Conservation (phyloP, 495 filamentous ascomycete genomes). For the Penicillium odoratum region DNA sequence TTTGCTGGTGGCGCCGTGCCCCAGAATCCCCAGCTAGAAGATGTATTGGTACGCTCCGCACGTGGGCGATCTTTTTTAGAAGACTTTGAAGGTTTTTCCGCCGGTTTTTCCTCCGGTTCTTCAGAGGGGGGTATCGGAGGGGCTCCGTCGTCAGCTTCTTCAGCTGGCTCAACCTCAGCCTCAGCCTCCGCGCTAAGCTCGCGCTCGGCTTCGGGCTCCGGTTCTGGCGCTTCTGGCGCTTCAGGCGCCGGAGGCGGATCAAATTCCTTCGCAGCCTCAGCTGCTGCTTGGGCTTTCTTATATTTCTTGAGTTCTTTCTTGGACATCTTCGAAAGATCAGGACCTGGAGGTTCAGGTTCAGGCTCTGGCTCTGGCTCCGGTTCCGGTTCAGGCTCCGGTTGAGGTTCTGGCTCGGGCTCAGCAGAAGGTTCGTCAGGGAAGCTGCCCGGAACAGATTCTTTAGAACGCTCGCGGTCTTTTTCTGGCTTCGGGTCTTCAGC, state of each 20-base stretch:
- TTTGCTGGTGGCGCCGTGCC: slow-evolving; percentile 51
- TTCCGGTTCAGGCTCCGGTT: slow-evolving; percentile 5
- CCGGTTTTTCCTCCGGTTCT: slow-evolving; percentile 33
- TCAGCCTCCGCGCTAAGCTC: slow-evolving; percentile 7
- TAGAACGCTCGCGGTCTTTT: slow-evolving; percentile 22
- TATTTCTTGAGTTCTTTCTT: slow-evolving; percentile 34
- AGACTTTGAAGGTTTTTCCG: slow-evolving; percentile 46
- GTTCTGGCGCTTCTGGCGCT: slow-evolving; percentile 20
- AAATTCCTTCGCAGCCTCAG: slow-evolving; percentile 70
- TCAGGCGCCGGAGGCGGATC: slow-evolving; percentile 53
- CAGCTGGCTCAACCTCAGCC: slow-evolving; percentile 8
- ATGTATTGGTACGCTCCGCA: slow-evolving; percentile 49
- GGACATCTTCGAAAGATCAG: slow-evolving; percentile 29
- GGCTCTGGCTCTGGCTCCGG: slow-evolving; percentile 32
- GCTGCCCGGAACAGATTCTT: slow-evolving; percentile 37
- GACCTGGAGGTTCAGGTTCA: slow-evolving; percentile 10
- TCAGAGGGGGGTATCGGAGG: slow-evolving; percentile 55
- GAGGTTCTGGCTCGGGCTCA: slow-evolving; percentile 16
- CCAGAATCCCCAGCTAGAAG: slow-evolving; percentile 61
- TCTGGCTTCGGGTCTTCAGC: slow-evolving; percentile 17
- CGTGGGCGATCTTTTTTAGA: slow-evolving; percentile 61
- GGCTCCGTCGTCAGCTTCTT: slow-evolving; percentile 27
- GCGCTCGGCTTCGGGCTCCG: slow-evolving; percentile 14
- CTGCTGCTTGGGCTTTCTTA: slow-evolving; percentile 34
- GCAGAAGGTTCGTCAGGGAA: slow-evolving; percentile 27